Percentiles rank a stretch among this genome's conserved stretches.
Evolutionary conservation across 495 filamentous ascomycete genomes (phyloP).

Genomic region (Niebla homalea): DNA sequence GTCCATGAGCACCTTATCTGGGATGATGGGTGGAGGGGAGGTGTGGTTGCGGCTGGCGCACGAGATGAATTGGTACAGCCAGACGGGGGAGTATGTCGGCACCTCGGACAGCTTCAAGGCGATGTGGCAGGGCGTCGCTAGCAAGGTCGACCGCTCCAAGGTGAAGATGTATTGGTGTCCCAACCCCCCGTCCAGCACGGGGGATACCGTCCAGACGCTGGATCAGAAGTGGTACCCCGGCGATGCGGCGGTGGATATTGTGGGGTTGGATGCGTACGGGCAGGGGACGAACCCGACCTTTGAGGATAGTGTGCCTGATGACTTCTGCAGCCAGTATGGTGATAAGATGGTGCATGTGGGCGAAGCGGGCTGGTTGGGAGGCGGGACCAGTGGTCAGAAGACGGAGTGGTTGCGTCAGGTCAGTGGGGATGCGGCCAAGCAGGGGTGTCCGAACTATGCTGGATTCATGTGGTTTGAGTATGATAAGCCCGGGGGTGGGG

Average conservation of each 20-base stretch:
- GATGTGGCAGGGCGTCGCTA: constrained; percentile 3
- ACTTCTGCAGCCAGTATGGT: background rate
- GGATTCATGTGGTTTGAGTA: constrained; percentile 12
- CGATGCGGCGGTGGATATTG: constrained; percentile 5
- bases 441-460: constrained; percentile 1
- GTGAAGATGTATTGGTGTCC: constrained; percentile 11
- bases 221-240: constrained; percentile 5
- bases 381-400: constrained; percentile 1
- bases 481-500: background rate
- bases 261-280: constrained; percentile 3
- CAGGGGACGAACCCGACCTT: background rate
- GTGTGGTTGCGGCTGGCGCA: constrained; percentile 11
- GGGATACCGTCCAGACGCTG: background rate
- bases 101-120: constrained; percentile 1
- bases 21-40: background rate
- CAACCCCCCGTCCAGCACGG: background rate
- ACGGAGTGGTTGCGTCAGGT: constrained; percentile 7
- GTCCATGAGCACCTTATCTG: background rate
- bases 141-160: background rate
- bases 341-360: background rate
- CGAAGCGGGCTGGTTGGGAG: constrained; percentile 5
- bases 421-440: background rate
- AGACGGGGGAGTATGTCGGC: constrained; percentile 1
- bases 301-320: background rate
- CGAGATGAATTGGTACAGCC: constrained; percentile 11